Conservation (phyloP, 169 alveolate genomes). For the Besnoitia besnoiti region DNA sequence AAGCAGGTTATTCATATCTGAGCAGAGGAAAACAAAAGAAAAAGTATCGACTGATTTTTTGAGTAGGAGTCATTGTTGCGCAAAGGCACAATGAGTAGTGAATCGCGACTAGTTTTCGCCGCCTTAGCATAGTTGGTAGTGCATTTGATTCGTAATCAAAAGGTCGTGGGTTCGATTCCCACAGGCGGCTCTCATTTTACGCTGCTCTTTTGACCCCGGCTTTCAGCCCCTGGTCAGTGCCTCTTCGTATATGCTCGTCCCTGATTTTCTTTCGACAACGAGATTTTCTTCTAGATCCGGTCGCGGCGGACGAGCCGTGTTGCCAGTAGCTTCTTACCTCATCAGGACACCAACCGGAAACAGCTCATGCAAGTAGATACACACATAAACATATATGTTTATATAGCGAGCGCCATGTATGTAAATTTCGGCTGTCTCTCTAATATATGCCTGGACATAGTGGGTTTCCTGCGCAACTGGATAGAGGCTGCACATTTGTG, state of each 20-base stretch:
- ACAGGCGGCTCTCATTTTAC: conserved; percentile 47
- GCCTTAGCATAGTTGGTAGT: conserved; percentile 41
- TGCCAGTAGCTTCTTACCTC: no score
- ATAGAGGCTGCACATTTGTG: no score
- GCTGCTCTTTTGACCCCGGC: background rate
- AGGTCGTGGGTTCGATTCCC: conserved; percentile 68
- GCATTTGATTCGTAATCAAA: conserved; percentile 48
- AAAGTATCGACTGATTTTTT: no score
- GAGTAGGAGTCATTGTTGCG: no score
- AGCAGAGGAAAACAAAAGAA: no score
- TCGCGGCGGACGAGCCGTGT: no score
- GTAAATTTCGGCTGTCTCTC: background rate
- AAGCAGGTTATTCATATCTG: no score
- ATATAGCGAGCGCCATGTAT: background rate
- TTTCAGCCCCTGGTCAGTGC: no score
- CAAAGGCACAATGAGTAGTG: no score
- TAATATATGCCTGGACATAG: background rate
- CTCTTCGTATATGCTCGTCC: no score
- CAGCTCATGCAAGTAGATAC: background rate
- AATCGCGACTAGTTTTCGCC: background rate
- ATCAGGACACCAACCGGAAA: no score
- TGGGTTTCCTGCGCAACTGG: no score
- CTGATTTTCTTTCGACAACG: background rate
- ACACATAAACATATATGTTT: background rate
- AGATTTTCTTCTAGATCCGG: background rate